Conservation (phyloP, 208 protist genomes). For the Tetramitus jugosus region DNA sequence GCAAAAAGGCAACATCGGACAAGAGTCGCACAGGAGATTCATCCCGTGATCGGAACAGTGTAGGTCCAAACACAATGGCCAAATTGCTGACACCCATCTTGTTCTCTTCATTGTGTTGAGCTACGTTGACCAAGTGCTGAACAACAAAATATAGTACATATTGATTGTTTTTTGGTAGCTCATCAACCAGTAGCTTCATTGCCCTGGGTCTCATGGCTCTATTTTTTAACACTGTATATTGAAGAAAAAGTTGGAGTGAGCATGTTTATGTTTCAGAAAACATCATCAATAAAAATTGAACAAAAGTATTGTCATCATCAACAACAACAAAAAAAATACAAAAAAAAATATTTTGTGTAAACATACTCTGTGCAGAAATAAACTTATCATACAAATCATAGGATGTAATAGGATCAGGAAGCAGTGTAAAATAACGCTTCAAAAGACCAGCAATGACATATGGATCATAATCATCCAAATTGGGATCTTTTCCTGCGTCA, state of each 20-base stretch:
- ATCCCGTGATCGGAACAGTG: neutral
- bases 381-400: conserved; percentile 13
- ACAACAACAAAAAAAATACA: no score
- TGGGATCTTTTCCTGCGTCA: conserved; percentile 1
- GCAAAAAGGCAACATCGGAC: neutral
- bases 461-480: neutral
- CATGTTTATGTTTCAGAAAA: no score
- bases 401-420: conserved; percentile 1
- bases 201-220: no score
- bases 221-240: neutral
- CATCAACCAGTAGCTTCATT: neutral
- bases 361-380: neutral
- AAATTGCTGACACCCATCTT: conserved; percentile 9
- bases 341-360: no score
- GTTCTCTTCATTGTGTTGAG: neutral
- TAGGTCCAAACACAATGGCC: conserved; percentile 13
- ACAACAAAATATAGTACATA: conserved; percentile 1
- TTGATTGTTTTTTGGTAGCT: neutral
- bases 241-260: no score
- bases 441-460: neutral
- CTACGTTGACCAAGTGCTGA: neutral
- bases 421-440: neutral
- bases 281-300: no score
- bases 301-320: no score
- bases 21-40: neutral